Percentiles rank a stretch among this genome's conserved stretches.
These are phyloP conservation scores for Fraxinus velutina DNA, from an alignment of 305 asterid genomes.

Conservation along the genomic window DNA sequence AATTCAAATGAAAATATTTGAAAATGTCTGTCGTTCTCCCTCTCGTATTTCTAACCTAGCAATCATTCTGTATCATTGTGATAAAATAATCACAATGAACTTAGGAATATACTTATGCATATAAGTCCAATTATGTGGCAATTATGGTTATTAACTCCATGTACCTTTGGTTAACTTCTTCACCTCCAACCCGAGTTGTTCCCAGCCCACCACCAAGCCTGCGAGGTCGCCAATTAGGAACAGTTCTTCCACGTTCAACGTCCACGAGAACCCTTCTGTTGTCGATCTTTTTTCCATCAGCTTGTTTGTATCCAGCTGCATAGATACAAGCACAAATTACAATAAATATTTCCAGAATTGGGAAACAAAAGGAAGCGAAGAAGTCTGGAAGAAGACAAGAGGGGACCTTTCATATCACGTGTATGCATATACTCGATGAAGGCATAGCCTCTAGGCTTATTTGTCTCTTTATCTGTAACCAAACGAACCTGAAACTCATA, in stretches of 20 bases:
- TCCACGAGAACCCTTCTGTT: slow-evolving; percentile 94
- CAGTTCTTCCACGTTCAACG: slow-evolving; percentile 99
- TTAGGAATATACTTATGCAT: not conserved
- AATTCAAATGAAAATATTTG: not conserved
- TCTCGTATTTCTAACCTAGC: not conserved
- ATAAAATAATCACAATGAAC: not conserved
- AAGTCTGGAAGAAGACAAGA: not conserved
- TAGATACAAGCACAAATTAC: slow-evolving; percentile 16
- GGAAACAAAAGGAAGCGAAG: not conserved
- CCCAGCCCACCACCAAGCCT: slow-evolving; percentile 99
- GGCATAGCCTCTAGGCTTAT: slow-evolving; percentile 95
- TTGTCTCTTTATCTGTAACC: slow-evolving; percentile 70
- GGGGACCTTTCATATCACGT: slow-evolving; percentile 90
- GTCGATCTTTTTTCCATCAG: slow-evolving; percentile 97
- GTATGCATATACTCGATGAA: slow-evolving; percentile 88
- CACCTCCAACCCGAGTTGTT: slow-evolving; percentile 86
- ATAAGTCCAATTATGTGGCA: not conserved
- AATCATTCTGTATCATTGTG: not conserved
- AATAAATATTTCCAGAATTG: not conserved
- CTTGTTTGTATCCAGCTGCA: slow-evolving; percentile 99
- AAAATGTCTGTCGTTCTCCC: not conserved
- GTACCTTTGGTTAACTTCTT: slow-evolving; percentile 57
- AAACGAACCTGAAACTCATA: slow-evolving; percentile 76
- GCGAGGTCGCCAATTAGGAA: slow-evolving; percentile 98
- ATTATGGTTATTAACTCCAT: slow-evolving; percentile 48